These are phyloP conservation scores for Eucalyptus victrix DNA, from an alignment of 345 rosid genomes.

Conservation along the genomic window DNA sequence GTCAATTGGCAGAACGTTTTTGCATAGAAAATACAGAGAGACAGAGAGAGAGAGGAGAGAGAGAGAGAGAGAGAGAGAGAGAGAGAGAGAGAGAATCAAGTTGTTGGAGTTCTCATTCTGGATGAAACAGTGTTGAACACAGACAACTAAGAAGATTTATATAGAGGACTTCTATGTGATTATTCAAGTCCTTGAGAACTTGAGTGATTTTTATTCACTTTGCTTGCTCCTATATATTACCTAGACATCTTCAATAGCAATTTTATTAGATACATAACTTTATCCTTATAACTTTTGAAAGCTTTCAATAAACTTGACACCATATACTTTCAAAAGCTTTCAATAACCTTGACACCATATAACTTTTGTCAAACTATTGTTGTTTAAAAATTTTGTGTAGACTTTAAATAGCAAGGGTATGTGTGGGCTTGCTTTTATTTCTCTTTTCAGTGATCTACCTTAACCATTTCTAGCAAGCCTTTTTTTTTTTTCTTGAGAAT, in stretches of 20 bases:
- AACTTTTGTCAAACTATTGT: too few relatives aligned
- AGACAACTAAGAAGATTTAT: not conserved
- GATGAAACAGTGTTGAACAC: not conserved
- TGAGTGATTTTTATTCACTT: not conserved
- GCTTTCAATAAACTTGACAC: too few relatives aligned
- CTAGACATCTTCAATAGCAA: not conserved
- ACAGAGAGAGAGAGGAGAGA: too few relatives aligned
- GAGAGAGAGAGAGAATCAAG: not conserved
- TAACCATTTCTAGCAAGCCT: too few relatives aligned
- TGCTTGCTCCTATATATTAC: not conserved
- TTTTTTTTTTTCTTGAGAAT: too few relatives aligned
- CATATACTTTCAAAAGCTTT: too few relatives aligned
- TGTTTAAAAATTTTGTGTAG: too few relatives aligned
- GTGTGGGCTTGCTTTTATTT: too few relatives aligned
- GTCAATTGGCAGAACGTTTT: slow-evolving; percentile 71
- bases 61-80: too few relatives aligned
- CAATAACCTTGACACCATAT: too few relatives aligned
- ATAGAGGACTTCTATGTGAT: not conserved
- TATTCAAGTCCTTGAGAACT: not conserved
- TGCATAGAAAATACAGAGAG: slow-evolving; percentile 21
- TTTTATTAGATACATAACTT: not conserved
- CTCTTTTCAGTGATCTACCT: too few relatives aligned
- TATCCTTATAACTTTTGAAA: not conserved
- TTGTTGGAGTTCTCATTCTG: not conserved
- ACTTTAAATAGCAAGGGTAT: too few relatives aligned